Conservation (phyloP, 805 yeast genomes). For the Starmera amethionina region DNA sequence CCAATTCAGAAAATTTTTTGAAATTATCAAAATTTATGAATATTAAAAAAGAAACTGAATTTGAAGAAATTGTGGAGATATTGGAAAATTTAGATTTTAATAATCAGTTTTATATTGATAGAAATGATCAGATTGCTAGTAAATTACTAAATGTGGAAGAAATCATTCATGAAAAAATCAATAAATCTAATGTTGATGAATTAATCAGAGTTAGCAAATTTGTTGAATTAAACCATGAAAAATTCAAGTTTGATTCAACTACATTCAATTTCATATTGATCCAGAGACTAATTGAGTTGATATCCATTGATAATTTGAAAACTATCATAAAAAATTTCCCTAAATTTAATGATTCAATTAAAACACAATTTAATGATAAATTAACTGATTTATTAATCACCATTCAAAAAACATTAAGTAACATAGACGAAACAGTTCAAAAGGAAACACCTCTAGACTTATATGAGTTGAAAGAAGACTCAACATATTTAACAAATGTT, state of each 20-base stretch:
- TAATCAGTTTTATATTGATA: neutral
- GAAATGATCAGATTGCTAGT: neutral
- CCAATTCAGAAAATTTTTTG: neutral
- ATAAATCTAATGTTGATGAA: neutral
- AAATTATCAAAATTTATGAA: neutral
- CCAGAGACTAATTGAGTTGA: neutral
- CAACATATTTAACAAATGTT: conserved; percentile 7
- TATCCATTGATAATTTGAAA: neutral
- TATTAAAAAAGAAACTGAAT: neutral
- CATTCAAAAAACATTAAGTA: neutral
- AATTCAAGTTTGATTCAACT: neutral
- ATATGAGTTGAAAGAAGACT: conserved; percentile 7
- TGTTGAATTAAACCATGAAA: neutral
- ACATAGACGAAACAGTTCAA: neutral
- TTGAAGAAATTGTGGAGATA: neutral
- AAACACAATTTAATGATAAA: neutral
- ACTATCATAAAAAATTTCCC: neutral
- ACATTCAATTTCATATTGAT: neutral
- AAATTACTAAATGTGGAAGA: neutral
- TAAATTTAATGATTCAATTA: neutral
- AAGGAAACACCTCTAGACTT: conserved; percentile 4
- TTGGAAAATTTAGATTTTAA: neutral
- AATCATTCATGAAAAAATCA: neutral
- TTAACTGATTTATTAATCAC: neutral
- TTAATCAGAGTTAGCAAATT: neutral